Evolutionary conservation across 148 eudicot species (phyloP).

Genomic region (Rhododendron simsii): DNA sequence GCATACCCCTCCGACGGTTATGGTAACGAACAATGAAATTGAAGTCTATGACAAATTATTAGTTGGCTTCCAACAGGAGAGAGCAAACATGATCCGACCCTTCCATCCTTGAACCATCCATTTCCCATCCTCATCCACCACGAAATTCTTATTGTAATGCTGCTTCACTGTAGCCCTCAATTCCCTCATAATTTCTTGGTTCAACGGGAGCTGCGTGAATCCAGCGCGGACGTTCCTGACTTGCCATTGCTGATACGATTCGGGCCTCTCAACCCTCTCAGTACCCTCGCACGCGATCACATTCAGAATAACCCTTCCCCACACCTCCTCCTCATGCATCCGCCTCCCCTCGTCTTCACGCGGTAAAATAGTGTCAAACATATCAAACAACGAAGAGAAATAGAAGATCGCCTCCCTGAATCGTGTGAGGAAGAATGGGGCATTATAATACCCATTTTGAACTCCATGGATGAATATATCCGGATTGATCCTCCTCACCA

Average conservation of each 20-base stretch:
- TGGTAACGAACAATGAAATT: too few relatives aligned
- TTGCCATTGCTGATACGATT: constrained; percentile 70
- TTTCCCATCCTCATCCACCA: constrained; percentile 40
- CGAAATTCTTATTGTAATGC: constrained; percentile 49
- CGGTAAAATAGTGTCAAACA: constrained; percentile 26
- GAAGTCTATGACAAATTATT: not conserved
- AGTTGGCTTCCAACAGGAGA: constrained; percentile 58
- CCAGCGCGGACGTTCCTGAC: constrained; percentile 39
- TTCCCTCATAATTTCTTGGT: constrained; percentile 28
- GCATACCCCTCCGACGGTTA: too few relatives aligned
- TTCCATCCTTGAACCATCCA: constrained; percentile 88
- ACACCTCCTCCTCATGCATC: constrained; percentile 29
- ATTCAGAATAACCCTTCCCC: constrained; percentile 43
- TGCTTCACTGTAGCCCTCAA: constrained; percentile 29
- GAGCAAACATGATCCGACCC: constrained; percentile 50
- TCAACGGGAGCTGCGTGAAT: constrained; percentile 33
- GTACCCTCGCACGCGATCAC: constrained; percentile 58
- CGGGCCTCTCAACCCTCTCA: constrained; percentile 58
- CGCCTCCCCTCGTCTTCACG: constrained; percentile 25
- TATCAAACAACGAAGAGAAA: constrained; percentile 32
- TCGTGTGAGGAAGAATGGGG: constrained; percentile 34
- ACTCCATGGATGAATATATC: constrained; percentile 37
- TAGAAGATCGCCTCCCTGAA: constrained; percentile 40
- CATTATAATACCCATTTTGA: constrained; percentile 28
- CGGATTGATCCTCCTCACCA: constrained; percentile 35